Evolutionary conservation across 1,284 basidiomycete genomes (phyloP), one percentile per base, ranked within the genome.

Genomic region (Trametes sp.): DNA sequence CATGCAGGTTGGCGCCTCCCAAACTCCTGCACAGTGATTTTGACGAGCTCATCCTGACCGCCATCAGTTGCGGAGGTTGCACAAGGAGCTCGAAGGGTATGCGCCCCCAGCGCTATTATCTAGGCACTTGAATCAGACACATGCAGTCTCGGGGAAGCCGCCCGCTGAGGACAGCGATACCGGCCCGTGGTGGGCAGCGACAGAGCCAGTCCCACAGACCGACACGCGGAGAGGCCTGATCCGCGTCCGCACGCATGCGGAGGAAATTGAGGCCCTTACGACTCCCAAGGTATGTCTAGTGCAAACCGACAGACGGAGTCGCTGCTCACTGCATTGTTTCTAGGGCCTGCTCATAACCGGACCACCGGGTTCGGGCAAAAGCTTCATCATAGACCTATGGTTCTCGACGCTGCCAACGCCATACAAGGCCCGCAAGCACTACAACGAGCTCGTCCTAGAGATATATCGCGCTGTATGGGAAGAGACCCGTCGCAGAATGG

Each of bases 311-410:
- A n/a, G n/a, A n/a, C n/a, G n/a, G n/a, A n/a, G n/a, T n/a, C n/a
- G n/a, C n/a, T n/a, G n/a, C 11, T 45, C 23, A 14, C 1, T 26
- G 33, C 24, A 44, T 14, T 29, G 23, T n/a, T n/a, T n/a, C n/a
- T 26, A 90, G 90, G 91, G 91, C 16, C 85, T 93, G 64, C 81
- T 94, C 4, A 77, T 94, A 11, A 87, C 90, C 61, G 91, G 92
- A 6, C 89, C 92, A 16, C 91, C 93, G 0, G 91, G 92, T 16
- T 89, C 87, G 1, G 92, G 92, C 44, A 94, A 94, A 74, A 87
- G 84, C 45, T 83, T 92, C 66, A 75, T 92, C 16, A 81, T 90
- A 55, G 85, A 90, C 68, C 78, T 91, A 28, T 90, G 90, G 81
- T 88, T 84, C 72, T 78, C 84, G 38, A 77, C 83, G 7, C 70